A percentile compares a stretch with the other conserved stretches of the same genome.
Conservation (phyloP, 305 asterid species). For the Ruellia speciosa region DNA sequence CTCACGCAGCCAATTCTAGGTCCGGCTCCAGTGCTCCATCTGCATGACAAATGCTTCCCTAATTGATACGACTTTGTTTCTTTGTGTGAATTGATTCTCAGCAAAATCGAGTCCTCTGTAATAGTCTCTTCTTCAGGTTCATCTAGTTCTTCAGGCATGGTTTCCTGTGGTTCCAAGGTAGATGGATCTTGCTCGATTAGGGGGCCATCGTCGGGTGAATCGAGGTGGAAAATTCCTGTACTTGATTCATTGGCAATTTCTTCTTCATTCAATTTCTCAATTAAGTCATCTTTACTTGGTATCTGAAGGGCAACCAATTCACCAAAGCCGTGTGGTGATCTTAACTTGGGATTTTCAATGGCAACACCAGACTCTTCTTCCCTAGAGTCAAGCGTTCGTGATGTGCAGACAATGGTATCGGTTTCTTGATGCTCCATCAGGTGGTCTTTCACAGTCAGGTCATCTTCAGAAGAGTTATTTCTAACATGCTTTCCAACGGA, state of each 20-base stretch:
- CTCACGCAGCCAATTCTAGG: slow-evolving; percentile 70
- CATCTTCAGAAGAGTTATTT: slow-evolving; percentile 58
- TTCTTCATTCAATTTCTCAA: slow-evolving; percentile 29
- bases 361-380: slow-evolving; percentile 21
- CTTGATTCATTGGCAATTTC: slow-evolving; percentile 18
- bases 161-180: not conserved
- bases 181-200: slow-evolving; percentile 30
- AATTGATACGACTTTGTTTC: slow-evolving; percentile 50
- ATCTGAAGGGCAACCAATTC: slow-evolving; percentile 40
- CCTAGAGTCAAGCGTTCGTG: slow-evolving; percentile 3
- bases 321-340: slow-evolving; percentile 20
- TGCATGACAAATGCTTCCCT: slow-evolving; percentile 62
- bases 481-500: slow-evolving; percentile 38
- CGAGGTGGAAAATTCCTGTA: slow-evolving; percentile 19
- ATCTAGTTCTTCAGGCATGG: slow-evolving; percentile 15
- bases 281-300: slow-evolving; percentile 39
- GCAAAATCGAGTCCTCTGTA: slow-evolving; percentile 36
- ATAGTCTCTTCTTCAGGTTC: slow-evolving; percentile 30
- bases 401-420: not conserved
- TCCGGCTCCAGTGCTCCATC: slow-evolving; percentile 83
- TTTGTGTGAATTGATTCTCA: slow-evolving; percentile 57
- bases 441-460: slow-evolving; percentile 26
- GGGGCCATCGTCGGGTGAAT: slow-evolving; percentile 32
- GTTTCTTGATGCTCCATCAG: slow-evolving; percentile 28
- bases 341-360: slow-evolving; percentile 12